These are phyloP conservation scores for Sisymbrium altissimum DNA, from an alignment of 345 rosid species.

Conservation along the genomic window DNA sequence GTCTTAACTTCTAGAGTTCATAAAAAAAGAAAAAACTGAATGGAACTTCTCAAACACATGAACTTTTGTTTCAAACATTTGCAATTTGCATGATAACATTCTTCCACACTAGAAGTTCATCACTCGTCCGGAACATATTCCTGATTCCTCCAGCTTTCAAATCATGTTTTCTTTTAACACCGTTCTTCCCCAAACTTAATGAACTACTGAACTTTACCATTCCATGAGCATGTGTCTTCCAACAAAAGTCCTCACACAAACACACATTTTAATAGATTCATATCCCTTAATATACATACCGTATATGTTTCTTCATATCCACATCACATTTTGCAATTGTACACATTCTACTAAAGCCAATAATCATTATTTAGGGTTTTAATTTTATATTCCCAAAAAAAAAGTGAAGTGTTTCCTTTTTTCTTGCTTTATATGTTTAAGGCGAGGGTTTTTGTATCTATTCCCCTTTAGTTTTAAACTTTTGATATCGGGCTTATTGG, in stretches of 20 bases:
- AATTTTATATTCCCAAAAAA: no score
- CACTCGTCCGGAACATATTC: not conserved
- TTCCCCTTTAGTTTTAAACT: not conserved
- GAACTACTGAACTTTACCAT: not conserved
- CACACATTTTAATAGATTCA: no score
- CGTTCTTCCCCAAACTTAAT: not conserved
- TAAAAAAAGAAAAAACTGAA: not conserved
- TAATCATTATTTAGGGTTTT: no score
- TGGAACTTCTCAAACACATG: not conserved
- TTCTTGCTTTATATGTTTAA: not conserved
- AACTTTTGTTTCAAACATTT: not conserved
- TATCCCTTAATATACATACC: no score
- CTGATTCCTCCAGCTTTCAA: not conserved
- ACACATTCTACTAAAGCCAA: no score
- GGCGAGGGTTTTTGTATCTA: not conserved
- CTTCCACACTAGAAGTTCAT: not conserved
- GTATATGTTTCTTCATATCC: no score
- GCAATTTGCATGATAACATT: not conserved
- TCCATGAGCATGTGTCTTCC: not conserved
- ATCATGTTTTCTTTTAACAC: not conserved
- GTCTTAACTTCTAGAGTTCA: not conserved
- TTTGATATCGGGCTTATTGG: slow-evolving; percentile 5
- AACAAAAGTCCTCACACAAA: not conserved
- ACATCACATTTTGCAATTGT: no score
- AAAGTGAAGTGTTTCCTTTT: no score